Percentiles rank a stretch among this genome's conserved stretches.
Conservation (phyloP, 2,329 filamentous ascomycete genomes). For the Trichoderma arundinaceum region DNA sequence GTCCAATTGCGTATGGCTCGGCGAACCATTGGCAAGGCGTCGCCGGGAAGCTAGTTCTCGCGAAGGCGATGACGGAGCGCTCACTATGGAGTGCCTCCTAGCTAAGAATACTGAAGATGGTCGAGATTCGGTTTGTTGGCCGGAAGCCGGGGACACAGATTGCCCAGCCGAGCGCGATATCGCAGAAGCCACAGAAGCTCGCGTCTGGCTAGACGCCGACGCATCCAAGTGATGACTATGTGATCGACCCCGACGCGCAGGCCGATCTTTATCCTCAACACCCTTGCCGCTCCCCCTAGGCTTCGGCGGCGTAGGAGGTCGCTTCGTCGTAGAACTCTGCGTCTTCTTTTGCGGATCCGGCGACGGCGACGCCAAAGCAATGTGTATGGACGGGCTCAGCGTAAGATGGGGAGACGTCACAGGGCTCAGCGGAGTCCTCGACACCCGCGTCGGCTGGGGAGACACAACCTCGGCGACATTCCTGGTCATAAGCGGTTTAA, state of each 20-base stretch:
- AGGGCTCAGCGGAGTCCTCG: conserved; percentile 42
- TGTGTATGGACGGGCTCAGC: conserved; percentile 34
- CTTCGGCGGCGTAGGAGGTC: conserved; percentile 48
- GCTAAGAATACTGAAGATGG: conserved; percentile 31
- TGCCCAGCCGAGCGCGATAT: conserved; percentile 18
- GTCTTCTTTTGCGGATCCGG: conserved; percentile 42
- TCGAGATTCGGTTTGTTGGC: conserved; percentile 25
- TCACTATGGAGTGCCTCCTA: conserved; percentile 36
- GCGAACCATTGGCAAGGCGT: conserved; percentile 40
- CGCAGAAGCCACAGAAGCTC: not conserved
- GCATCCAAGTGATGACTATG: conserved; percentile 31
- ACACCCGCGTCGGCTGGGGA: conserved; percentile 43
- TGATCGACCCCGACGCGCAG: conserved; percentile 21
- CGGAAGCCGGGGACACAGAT: conserved; percentile 1
- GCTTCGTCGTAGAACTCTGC: conserved; percentile 33
- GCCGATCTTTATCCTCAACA: not conserved
- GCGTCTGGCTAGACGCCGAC: conserved; percentile 8
- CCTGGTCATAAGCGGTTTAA: conserved; percentile 34
- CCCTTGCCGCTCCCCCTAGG: conserved; percentile 41
- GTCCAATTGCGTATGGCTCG: conserved; percentile 59
- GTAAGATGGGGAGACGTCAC: conserved; percentile 40
- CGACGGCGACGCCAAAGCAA: conserved; percentile 37
- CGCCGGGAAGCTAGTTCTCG: conserved; percentile 42
- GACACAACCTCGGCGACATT: conserved; percentile 41
- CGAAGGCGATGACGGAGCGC: conserved; percentile 44